These are phyloP conservation scores for Ophiocordyceps camponoti-saundersi DNA, from an alignment of 2,329 filamentous ascomycete species.

Conservation along the genomic window DNA sequence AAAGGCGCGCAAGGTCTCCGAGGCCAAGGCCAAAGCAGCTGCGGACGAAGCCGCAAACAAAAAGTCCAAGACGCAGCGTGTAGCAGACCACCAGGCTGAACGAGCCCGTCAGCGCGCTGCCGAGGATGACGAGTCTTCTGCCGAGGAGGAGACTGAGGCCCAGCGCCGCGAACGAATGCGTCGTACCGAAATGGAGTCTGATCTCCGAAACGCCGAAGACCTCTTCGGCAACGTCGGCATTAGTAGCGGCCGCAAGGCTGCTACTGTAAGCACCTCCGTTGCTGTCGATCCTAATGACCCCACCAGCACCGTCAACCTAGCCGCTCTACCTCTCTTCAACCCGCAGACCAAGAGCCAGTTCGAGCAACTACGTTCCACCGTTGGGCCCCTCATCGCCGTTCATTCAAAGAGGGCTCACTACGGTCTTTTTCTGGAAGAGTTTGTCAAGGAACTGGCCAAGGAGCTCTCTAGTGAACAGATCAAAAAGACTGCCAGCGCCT, in stretches of 20 bases:
- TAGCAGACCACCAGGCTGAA: slow-evolving; percentile 59
- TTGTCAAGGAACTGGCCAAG: slow-evolving; percentile 71
- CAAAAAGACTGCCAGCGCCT: slow-evolving; percentile 78
- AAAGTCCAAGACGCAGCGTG: slow-evolving; percentile 74
- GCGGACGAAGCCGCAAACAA: slow-evolving; percentile 78
- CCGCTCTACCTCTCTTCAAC: slow-evolving; percentile 69
- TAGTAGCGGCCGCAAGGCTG: slow-evolving; percentile 46
- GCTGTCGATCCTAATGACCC: slow-evolving; percentile 58
- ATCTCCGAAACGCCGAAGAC: slow-evolving; percentile 79
- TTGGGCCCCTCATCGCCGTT: slow-evolving; percentile 59
- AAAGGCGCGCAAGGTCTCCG: slow-evolving; percentile 75
- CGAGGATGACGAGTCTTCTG: slow-evolving; percentile 39
- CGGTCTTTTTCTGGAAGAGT: slow-evolving; percentile 76
- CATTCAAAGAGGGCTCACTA: slow-evolving; percentile 86
- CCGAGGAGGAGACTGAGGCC: slow-evolving; percentile 59
- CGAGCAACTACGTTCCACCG: slow-evolving; percentile 54
- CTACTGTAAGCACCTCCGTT: slow-evolving; percentile 47
- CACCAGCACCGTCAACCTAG: slow-evolving; percentile 64
- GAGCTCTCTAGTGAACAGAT: slow-evolving; percentile 85
- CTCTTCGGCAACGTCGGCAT: slow-evolving; percentile 67
- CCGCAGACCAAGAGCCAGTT: slow-evolving; percentile 80
- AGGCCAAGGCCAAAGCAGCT: slow-evolving; percentile 76
- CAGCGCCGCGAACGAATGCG: slow-evolving; percentile 58
- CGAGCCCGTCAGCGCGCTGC: slow-evolving; percentile 34
- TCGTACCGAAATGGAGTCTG: slow-evolving; percentile 68